These are phyloP conservation scores for Talaromyces rugulosus DNA, from an alignment of 2,329 filamentous ascomycete genomes.

Conservation along the genomic window DNA sequence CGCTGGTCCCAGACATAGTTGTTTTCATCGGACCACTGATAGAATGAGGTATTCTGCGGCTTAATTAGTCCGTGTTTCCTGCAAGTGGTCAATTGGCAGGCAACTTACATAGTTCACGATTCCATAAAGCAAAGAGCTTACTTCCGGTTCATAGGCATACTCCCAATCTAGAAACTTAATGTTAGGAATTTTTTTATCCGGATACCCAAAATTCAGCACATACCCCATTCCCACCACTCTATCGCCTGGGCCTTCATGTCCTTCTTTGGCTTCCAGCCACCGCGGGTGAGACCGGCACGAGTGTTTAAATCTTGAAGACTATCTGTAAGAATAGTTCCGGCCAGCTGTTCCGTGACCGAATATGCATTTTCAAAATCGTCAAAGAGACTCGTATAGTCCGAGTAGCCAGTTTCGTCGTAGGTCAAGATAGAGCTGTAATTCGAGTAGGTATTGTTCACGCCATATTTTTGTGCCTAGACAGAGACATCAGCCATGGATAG, in stretches of 20 bases:
- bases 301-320: slow-evolving; percentile 60
- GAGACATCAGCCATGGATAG: background rate
- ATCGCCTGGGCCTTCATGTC: slow-evolving; percentile 52
- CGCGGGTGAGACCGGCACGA: slow-evolving; percentile 56
- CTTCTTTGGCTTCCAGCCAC: slow-evolving; percentile 58
- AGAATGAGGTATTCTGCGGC: slow-evolving; percentile 54
- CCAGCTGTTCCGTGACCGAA: slow-evolving; percentile 44
- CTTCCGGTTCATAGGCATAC: slow-evolving; percentile 53
- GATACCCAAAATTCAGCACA: slow-evolving; percentile 9
- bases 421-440: slow-evolving; percentile 57
- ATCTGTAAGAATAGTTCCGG: slow-evolving; percentile 54
- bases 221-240: slow-evolving; percentile 56
- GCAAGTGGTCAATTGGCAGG: background rate
- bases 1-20: slow-evolving; percentile 59
- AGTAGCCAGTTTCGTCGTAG: slow-evolving; percentile 55
- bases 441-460: slow-evolving; percentile 53
- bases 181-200: too few relatives aligned
- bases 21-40: slow-evolving; percentile 59
- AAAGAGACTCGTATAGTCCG: slow-evolving; percentile 50
- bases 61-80: background rate
- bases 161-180: slow-evolving; percentile 52
- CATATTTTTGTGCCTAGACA: slow-evolving; percentile 52
- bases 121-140: slow-evolving; percentile 54
- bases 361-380: slow-evolving; percentile 49
- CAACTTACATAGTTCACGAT: slow-evolving; percentile 40